A percentile compares a stretch with the other conserved stretches of the same genome.
Conservation (phyloP, 208 protist species). For the Lotmaria passim region DNA sequence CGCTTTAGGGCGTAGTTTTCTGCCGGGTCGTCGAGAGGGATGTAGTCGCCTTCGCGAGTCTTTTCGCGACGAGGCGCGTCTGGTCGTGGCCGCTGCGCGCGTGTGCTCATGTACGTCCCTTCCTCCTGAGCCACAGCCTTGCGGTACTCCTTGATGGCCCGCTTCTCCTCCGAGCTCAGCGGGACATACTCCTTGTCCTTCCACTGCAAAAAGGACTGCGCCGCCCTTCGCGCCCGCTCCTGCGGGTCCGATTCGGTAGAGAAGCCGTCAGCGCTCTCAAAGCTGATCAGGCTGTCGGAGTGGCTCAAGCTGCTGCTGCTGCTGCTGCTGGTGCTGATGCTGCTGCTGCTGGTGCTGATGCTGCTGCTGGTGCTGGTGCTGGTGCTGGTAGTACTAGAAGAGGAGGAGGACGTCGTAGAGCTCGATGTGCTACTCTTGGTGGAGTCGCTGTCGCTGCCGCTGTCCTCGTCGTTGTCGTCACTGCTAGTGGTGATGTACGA, state of each 20-base stretch:
- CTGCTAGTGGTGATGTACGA: neutral
- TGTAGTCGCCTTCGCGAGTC: constrained; percentile 4
- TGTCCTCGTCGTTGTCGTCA: neutral
- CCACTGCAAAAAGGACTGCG: constrained; percentile 28
- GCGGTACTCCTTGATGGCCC: constrained; percentile 33
- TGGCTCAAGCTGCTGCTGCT: neutral
- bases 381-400: neutral
- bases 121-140: constrained; percentile 17
- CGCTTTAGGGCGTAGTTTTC: constrained; percentile 1
- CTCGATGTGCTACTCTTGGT: neutral
- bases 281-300: neutral
- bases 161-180: constrained; percentile 24
- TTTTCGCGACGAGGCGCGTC: neutral
- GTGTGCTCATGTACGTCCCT: constrained; percentile 27
- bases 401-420: neutral
- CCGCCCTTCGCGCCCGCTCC: constrained; percentile 18
- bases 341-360: too few relatives aligned
- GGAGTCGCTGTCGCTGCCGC: neutral
- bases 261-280: constrained; percentile 12
- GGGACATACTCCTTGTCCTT: constrained; percentile 34
- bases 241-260: constrained; percentile 25
- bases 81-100: constrained; percentile 10
- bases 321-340: neutral
- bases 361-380: constrained; percentile 1
- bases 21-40: neutral